These are phyloP conservation scores for Naganishia sp. DNA, from an alignment of 1,284 basidiomycete genomes.

Conservation along the genomic window DNA sequence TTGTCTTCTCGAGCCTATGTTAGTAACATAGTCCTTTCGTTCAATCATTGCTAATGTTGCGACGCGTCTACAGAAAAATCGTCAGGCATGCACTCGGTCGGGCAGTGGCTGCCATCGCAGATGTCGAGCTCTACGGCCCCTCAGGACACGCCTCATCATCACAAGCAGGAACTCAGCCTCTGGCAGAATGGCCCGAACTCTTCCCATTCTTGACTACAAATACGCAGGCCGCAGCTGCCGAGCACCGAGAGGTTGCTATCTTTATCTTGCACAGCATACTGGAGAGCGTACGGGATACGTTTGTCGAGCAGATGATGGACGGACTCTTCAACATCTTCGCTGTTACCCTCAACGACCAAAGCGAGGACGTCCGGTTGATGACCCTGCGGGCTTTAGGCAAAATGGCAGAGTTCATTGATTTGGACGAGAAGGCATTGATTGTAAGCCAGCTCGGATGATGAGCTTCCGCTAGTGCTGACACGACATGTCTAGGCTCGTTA, in stretches of 20 bases:
- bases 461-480: background rate
- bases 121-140: conserved; percentile 67
- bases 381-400: conserved; percentile 87
- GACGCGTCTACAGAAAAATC: conserved; percentile 63
- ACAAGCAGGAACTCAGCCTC: conserved; percentile 56
- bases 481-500: conserved; percentile 67
- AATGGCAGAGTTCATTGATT: conserved; percentile 89
- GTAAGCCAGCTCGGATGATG: conserved; percentile 56
- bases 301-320: conserved; percentile 54
- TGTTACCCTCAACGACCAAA: conserved; percentile 79
- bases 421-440: conserved; percentile 83
- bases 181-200: conserved; percentile 75
- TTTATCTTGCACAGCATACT: conserved; percentile 91
- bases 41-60: background rate
- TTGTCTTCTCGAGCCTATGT: conserved; percentile 77
- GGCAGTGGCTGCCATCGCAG: conserved; percentile 89
- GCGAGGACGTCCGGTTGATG: conserved; percentile 85
- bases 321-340: conserved; percentile 79
- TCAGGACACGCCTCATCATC: conserved; percentile 28
- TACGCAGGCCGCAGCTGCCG: conserved; percentile 66
- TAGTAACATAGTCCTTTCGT: conserved; percentile 44
- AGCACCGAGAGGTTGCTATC: conserved; percentile 86
- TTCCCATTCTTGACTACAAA: conserved; percentile 85
- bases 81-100: conserved; percentile 88
- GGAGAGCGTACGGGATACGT: conserved; percentile 86